A percentile compares a stretch with the other conserved stretches of the same genome.
Evolutionary conservation across 257 asterid species (phyloP).

Genomic region (Henckelia pumila): DNA sequence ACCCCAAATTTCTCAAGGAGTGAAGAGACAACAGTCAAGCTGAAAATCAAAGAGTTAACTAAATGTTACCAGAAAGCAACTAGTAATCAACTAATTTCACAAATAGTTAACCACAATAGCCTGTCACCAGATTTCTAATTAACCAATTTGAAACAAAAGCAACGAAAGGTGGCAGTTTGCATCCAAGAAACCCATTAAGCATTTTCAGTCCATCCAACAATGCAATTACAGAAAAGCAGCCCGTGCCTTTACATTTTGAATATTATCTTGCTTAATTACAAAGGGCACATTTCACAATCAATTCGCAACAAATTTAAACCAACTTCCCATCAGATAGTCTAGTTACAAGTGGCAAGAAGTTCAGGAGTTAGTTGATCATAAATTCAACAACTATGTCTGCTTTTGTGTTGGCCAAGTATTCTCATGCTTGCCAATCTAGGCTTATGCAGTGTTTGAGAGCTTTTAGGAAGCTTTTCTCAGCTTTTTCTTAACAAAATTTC

Average conservation of each 20-base stretch:
- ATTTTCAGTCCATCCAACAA: not conserved
- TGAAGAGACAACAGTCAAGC: slow-evolving; percentile 90
- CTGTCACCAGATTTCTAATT: not conserved
- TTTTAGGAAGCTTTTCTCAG: no score
- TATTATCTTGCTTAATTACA: not conserved
- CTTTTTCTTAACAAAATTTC: no score
- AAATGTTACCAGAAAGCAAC: slow-evolving; percentile 16
- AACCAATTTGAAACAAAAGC: not conserved
- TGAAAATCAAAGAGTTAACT: slow-evolving; percentile 36
- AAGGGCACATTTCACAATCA: slow-evolving; percentile 7
- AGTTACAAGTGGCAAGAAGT: not conserved
- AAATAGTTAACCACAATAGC: not conserved
- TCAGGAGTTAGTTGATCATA: not conserved
- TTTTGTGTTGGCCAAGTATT: not conserved
- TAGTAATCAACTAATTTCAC: slow-evolving; percentile 3
- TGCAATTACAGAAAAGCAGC: slow-evolving; percentile 12
- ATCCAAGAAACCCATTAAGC: slow-evolving; percentile 9
- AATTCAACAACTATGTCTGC: slow-evolving; percentile 7
- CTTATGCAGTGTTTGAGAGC: no score
- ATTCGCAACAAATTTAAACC: not conserved
- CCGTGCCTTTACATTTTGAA: not conserved
- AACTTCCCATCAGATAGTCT: not conserved
- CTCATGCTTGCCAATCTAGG: not conserved
- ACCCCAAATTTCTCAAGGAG: slow-evolving; percentile 82
- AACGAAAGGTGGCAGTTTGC: slow-evolving; percentile 12